A percentile compares a stretch with the other conserved stretches of the same genome.
phyloP scores from a whole-genome alignment of 2,329 filamentous ascomycete genomes.

The Aurifilum marmelostoma region DNA sequence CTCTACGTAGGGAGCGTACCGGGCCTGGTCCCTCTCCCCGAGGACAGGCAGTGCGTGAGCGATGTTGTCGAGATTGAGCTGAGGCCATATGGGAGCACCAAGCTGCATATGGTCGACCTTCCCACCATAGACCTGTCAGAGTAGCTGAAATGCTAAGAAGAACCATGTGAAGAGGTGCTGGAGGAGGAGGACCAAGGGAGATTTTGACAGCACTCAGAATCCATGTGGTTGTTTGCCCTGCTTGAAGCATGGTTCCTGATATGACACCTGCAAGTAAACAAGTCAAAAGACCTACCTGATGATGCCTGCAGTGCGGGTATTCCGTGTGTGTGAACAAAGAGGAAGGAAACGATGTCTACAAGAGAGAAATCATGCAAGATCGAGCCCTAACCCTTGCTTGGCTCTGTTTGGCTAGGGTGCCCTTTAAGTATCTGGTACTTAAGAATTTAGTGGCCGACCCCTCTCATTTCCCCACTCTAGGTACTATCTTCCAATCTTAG shows the following conservation, averaged over 20 bases:
- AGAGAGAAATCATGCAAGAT: not conserved
- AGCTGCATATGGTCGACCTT: constrained; percentile 40
- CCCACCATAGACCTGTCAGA: constrained; percentile 34
- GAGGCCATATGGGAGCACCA: constrained; percentile 40
- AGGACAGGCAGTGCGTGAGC: constrained; percentile 33
- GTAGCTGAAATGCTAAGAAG: not conserved
- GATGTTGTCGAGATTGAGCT: constrained; percentile 33
- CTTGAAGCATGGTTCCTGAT: not conserved
- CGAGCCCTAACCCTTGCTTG: not conserved
- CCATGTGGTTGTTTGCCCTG: not conserved
- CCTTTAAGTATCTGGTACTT: not conserved
- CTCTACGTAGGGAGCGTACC: constrained; percentile 35
- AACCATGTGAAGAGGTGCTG: not conserved
- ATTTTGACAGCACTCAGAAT: not conserved
- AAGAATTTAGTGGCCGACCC: not conserved
- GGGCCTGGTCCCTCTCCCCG: constrained; percentile 32
- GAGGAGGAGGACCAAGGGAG: not conserved
- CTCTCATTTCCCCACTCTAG: not conserved
- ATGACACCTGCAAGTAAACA: not conserved
- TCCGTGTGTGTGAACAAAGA: not conserved
- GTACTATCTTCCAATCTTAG: not conserved
- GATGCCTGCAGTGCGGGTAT: not conserved
- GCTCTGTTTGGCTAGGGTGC: not conserved
- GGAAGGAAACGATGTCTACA: not conserved
- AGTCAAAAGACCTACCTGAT: not conserved